Evolutionary conservation across 2,329 filamentous ascomycete species (phyloP).

Genomic region (Atkinsonella hypoxylon): DNA sequence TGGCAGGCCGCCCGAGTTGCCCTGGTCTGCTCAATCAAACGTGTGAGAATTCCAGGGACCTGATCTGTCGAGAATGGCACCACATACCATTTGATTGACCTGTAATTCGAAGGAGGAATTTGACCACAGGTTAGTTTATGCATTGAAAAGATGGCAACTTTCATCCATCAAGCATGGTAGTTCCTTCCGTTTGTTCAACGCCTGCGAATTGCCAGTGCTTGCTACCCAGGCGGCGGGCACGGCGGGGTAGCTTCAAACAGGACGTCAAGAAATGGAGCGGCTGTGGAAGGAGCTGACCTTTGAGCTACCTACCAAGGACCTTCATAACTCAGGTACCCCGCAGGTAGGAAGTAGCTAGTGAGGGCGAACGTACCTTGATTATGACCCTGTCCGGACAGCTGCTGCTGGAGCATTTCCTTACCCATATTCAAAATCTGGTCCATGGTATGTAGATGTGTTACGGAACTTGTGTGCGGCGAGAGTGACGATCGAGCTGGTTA

Average conservation of each 20-base stretch:
- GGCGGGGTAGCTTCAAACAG: neutral
- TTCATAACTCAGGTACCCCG: no score
- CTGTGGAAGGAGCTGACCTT: neutral
- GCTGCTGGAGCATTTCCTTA: constrained; percentile 16
- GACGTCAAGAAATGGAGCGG: no score
- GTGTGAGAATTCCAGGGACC: neutral
- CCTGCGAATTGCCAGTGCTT: neutral
- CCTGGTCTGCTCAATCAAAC: constrained; percentile 12
- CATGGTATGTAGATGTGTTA: constrained; percentile 16
- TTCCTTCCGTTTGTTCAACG: neutral
- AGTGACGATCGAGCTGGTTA: no score
- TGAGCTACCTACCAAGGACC: neutral
- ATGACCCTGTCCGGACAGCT: constrained; percentile 3
- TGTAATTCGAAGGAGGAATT: neutral
- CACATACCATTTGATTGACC: constrained; percentile 10
- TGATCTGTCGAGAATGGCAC: neutral
- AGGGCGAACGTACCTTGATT: neutral
- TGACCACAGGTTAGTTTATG: neutral
- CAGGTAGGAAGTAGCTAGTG: no score
- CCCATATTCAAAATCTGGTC: constrained; percentile 26
- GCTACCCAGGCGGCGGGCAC: neutral
- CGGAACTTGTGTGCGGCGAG: no score
- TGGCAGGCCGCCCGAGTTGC: constrained; percentile 20
- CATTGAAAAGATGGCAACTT: neutral
- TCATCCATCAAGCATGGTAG: neutral